Conservation (phyloP, 345 rosid species). For the Syzygium aromaticum region DNA sequence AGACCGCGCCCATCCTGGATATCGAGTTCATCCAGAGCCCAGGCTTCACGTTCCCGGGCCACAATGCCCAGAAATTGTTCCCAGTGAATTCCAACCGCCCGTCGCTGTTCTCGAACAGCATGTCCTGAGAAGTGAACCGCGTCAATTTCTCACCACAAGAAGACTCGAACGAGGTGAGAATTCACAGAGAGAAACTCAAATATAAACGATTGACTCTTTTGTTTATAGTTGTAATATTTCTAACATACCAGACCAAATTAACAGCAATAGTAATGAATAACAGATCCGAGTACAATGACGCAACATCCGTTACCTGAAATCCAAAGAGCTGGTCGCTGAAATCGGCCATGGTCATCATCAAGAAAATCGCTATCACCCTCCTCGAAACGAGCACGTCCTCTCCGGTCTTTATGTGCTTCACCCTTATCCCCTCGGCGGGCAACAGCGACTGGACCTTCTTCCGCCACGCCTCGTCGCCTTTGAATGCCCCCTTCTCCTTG, state of each 20-base stretch:
- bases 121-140: conserved; percentile 33
- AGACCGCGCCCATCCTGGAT: conserved; percentile 84
- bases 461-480: conserved; percentile 72
- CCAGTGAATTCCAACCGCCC: conserved; percentile 67
- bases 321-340: conserved; percentile 85
- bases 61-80: conserved; percentile 41
- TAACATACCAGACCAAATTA: not conserved
- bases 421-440: conserved; percentile 48
- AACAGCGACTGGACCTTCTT: conserved; percentile 48
- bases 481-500: conserved; percentile 45
- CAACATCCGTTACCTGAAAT: not conserved
- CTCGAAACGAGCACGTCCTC: conserved; percentile 59
- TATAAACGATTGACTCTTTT: not conserved
- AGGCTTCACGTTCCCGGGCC: conserved; percentile 93
- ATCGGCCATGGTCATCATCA: conserved; percentile 86
- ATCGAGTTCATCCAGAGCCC: conserved; percentile 73
- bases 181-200: no score
- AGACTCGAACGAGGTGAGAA: not conserved
- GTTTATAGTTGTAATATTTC: not conserved
- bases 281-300: not conserved
- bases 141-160: not conserved
- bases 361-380: conserved; percentile 57
- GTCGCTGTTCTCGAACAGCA: conserved; percentile 43
- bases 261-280: not conserved
- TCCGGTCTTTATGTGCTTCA: conserved; percentile 73